phyloP scores from a whole-genome alignment of 2,329 filamentous ascomycete genomes.

The Thelonectria olida region DNA sequence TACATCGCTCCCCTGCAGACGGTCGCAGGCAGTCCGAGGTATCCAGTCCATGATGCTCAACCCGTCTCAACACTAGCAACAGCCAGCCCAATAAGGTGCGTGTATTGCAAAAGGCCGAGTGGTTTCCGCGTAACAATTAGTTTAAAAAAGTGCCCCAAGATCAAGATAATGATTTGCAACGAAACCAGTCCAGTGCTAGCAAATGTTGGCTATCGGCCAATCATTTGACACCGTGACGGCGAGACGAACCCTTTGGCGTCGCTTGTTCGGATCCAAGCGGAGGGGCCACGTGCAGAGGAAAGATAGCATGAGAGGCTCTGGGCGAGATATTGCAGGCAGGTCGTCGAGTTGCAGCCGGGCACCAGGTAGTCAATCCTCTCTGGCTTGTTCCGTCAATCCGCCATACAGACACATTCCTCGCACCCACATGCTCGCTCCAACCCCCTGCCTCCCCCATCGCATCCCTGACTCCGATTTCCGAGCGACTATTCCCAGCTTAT shows the following conservation, averaged over 20 bases:
- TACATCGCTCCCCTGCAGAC: not conserved
- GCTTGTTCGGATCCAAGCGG: not conserved
- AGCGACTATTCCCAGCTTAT: too few relatives aligned
- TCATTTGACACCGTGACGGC: slow-evolving; percentile 34
- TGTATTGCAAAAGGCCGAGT: not conserved
- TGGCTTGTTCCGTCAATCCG: not conserved
- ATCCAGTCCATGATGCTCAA: not conserved
- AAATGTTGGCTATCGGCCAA: slow-evolving; percentile 20
- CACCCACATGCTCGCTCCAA: slow-evolving; percentile 5
- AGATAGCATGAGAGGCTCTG: too few relatives aligned
- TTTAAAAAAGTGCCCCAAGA: too few relatives aligned
- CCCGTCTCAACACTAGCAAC: too few relatives aligned
- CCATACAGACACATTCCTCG: slow-evolving; percentile 3
- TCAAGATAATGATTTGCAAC: not conserved
- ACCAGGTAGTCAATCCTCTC: too few relatives aligned
- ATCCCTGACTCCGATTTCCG: too few relatives aligned
- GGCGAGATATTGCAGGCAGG: too few relatives aligned
- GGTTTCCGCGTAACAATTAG: not conserved
- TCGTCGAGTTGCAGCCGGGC: too few relatives aligned
- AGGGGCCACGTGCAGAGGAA: slow-evolving; percentile 35
- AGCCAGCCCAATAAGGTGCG: too few relatives aligned
- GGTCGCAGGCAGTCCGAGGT: not conserved
- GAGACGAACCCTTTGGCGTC: not conserved
- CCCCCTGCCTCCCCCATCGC: too few relatives aligned
- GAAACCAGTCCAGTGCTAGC: not conserved